phyloP scores from a whole-genome alignment of 2,329 filamentous ascomycete genomes.

The Periconia sp. region DNA sequence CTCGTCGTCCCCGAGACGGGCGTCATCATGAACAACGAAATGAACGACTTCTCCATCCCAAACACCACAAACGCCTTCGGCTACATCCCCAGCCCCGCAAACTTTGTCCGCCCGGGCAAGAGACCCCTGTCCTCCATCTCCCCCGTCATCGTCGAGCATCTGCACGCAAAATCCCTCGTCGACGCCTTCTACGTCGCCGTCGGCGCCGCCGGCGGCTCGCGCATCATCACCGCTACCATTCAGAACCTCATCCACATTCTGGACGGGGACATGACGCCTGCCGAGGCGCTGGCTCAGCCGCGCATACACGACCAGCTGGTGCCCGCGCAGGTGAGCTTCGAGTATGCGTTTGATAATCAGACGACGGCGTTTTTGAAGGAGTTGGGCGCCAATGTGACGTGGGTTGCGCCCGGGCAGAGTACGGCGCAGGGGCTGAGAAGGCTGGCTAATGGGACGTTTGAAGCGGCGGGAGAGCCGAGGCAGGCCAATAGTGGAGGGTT shows the following conservation, averaged over 20 bases:
- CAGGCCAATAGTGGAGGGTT: conserved; percentile 74
- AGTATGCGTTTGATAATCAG: conserved; percentile 70
- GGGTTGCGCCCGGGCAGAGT: conserved; percentile 68
- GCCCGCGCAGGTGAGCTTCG: conserved; percentile 72
- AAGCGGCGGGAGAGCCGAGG: conserved; percentile 78
- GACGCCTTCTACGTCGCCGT: conserved; percentile 67
- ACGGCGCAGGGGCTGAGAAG: conserved; percentile 73
- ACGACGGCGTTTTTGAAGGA: conserved; percentile 68
- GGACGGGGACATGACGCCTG: conserved; percentile 66
- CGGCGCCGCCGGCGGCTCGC: conserved; percentile 79
- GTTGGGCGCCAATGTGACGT: conserved; percentile 74
- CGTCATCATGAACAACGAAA: conserved; percentile 70
- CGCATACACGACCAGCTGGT: conserved; percentile 83
- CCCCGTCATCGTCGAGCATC: conserved; percentile 74
- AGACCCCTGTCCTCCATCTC: conserved; percentile 83
- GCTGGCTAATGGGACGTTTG: conserved; percentile 70
- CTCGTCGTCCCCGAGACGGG: conserved; percentile 83
- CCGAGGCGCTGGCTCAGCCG: conserved; percentile 68
- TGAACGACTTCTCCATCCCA: conserved; percentile 76
- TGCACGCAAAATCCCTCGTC: conserved; percentile 55
- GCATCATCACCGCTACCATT: conserved; percentile 81
- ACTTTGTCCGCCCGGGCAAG: conserved; percentile 82
- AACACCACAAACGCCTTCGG: conserved; percentile 80
- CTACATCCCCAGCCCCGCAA: conserved; percentile 77
- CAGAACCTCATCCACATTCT: conserved; percentile 77